Conservation (phyloP, 1,284 basidiomycete species). For the Cryptococcus sp. region DNA sequence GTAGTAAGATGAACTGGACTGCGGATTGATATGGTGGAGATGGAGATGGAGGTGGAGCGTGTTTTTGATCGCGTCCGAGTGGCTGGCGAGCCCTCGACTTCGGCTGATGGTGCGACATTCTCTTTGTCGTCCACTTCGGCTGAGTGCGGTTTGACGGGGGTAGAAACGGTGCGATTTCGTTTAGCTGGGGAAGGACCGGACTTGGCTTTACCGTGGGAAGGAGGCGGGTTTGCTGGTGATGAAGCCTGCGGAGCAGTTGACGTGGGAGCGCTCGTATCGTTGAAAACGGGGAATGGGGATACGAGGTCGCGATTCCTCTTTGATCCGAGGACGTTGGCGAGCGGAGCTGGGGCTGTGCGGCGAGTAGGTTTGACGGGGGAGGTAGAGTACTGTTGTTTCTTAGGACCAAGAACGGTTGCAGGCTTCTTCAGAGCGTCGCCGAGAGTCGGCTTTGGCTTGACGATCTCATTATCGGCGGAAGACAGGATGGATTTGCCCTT, state of each 20-base stretch:
- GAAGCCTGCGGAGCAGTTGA: not conserved
- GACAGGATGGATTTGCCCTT: not conserved
- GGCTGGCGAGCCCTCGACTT: constrained; percentile 27
- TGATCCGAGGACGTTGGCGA: not conserved
- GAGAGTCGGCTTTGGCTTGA: constrained; percentile 4
- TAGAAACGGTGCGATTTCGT: constrained; percentile 9
- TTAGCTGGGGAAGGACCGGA: constrained; percentile 20
- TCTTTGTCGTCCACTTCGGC: constrained; percentile 37
- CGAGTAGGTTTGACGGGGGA: not conserved
- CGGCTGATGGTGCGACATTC: not conserved
- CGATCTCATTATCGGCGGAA: not conserved
- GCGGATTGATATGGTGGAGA: not conserved
- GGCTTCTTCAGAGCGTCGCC: not conserved
- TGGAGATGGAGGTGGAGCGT: constrained; percentile 4
- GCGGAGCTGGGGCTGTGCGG: not conserved
- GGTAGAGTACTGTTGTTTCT: not conserved
- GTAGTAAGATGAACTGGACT: constrained; percentile 4
- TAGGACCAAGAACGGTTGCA: not conserved
- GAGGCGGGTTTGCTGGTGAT: not conserved
- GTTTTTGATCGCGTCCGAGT: constrained; percentile 29
- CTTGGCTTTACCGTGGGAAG: not conserved
- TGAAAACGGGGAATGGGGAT: not conserved
- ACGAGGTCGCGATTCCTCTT: not conserved
- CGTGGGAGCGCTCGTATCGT: not conserved
- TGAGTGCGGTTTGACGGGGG: not conserved